phyloP scores from a whole-genome alignment of 257 asterid genomes.

The Solanum boliviense region DNA sequence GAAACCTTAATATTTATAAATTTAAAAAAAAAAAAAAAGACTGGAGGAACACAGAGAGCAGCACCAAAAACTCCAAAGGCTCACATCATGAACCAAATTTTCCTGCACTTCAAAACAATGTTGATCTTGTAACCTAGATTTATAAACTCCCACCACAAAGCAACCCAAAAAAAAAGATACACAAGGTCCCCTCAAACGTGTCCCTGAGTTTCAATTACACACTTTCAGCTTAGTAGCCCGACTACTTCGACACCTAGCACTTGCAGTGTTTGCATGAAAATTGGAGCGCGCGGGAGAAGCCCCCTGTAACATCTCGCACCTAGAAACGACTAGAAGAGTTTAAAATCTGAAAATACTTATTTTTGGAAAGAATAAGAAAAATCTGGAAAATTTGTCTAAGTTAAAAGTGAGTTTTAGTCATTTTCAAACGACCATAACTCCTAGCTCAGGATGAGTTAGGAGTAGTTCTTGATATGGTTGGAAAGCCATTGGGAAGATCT shows the following conservation, averaged over 20 bases:
- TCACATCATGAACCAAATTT: neutral
- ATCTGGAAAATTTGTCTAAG: no score
- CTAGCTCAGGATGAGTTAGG: no score
- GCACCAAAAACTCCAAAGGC: neutral
- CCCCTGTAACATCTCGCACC: no score
- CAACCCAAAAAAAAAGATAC: neutral
- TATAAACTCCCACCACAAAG: neutral
- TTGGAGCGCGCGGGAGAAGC: neutral
- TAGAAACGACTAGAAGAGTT: no score
- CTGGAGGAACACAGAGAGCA: neutral
- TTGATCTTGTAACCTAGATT: neutral
- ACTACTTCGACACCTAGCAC: neutral
- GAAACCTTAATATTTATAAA: neutral
- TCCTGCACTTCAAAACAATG: neutral
- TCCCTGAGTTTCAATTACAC: neutral
- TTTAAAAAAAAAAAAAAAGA: no score
- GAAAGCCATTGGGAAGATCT: no score
- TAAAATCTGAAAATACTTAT: no score
- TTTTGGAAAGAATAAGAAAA: no score
- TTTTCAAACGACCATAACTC: no score
- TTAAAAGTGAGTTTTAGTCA: no score
- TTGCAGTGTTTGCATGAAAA: neutral
- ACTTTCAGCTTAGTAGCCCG: neutral
- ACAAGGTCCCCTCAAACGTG: neutral
- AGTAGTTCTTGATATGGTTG: no score